These are phyloP conservation scores for Volvox reticuliferus DNA, from an alignment of 139 green algal genomes.

Conservation along the genomic window DNA sequence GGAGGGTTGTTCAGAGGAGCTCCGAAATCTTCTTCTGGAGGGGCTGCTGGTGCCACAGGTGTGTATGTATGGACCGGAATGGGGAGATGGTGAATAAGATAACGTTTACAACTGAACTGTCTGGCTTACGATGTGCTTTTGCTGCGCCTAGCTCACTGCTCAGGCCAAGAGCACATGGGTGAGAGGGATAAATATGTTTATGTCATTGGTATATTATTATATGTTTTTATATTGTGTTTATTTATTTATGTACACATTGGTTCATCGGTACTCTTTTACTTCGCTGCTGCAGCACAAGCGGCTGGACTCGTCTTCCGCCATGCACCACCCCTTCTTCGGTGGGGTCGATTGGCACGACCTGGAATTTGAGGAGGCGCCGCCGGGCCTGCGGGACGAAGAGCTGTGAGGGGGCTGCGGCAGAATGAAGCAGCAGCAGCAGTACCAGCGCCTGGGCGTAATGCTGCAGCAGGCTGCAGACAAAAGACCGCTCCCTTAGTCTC, in stretches of 20 bases:
- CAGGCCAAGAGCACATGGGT: too few relatives aligned
- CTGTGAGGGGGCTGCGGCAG: background rate
- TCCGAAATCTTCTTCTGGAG: constrained; percentile 14
- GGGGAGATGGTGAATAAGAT: background rate
- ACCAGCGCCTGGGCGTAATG: too few relatives aligned
- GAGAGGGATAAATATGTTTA: too few relatives aligned
- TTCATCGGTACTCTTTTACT: too few relatives aligned
- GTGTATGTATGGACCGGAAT: background rate
- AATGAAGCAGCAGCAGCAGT: too few relatives aligned
- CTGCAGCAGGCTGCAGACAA: too few relatives aligned
- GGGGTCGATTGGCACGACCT: background rate
- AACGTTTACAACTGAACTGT: background rate
- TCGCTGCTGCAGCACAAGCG: background rate
- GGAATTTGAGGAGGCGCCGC: constrained; percentile 32
- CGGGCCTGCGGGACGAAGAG: background rate
- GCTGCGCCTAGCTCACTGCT: too few relatives aligned
- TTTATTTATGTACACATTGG: too few relatives aligned
- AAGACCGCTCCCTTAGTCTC: too few relatives aligned
- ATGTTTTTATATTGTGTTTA: too few relatives aligned
- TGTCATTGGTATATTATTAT: too few relatives aligned
- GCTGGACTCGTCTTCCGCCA: background rate
- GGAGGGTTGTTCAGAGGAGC: constrained; percentile 30
- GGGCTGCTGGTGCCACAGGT: constrained; percentile 47
- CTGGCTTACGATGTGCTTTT: too few relatives aligned
- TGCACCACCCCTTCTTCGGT: constrained; percentile 36